Percentiles rank a stretch among this genome's conserved stretches.
These are phyloP conservation scores for Saturnispora sekii DNA, from an alignment of 805 yeast species.

Conservation along the genomic window DNA sequence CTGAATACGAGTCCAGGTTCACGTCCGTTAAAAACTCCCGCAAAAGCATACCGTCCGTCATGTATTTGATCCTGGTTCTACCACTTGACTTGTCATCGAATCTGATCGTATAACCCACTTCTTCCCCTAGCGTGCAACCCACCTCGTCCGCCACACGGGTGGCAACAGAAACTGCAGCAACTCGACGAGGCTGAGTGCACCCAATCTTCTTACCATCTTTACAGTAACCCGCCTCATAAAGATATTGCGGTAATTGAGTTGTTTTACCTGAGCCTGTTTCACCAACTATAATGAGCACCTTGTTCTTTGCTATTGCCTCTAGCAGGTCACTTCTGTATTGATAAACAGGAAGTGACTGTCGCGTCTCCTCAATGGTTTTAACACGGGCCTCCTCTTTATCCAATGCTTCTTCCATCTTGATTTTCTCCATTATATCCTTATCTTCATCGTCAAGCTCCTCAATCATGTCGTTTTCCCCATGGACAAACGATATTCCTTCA, in stretches of 20 bases:
- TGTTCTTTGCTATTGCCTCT: constrained; percentile 49
- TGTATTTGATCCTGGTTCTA: constrained; percentile 68
- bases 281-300: constrained; percentile 78
- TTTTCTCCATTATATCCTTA: constrained; percentile 23
- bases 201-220: constrained; percentile 49
- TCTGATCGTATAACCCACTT: constrained; percentile 83
- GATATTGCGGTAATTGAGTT: constrained; percentile 83
- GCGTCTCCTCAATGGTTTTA: constrained; percentile 36
- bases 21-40: constrained; percentile 80
- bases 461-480: constrained; percentile 26
- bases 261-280: constrained; percentile 98
- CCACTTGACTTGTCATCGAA: constrained; percentile 71
- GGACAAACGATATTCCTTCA: constrained; percentile 44
- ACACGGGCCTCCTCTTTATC: constrained; percentile 29
- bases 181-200: constrained; percentile 92
- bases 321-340: constrained; percentile 51
- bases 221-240: constrained; percentile 75
- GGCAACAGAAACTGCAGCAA: constrained; percentile 90
- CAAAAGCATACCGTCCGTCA: constrained; percentile 93
- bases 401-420: constrained; percentile 24
- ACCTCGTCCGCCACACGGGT: constrained; percentile 86
- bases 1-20: constrained; percentile 56
- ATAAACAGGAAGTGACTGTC: constrained; percentile 70
- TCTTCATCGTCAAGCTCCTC: constrained; percentile 18
- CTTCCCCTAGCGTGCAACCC: constrained; percentile 66